phyloP scores from a whole-genome alignment of 2,329 filamentous ascomycete species.

The Arthrinium phaeospermum region DNA sequence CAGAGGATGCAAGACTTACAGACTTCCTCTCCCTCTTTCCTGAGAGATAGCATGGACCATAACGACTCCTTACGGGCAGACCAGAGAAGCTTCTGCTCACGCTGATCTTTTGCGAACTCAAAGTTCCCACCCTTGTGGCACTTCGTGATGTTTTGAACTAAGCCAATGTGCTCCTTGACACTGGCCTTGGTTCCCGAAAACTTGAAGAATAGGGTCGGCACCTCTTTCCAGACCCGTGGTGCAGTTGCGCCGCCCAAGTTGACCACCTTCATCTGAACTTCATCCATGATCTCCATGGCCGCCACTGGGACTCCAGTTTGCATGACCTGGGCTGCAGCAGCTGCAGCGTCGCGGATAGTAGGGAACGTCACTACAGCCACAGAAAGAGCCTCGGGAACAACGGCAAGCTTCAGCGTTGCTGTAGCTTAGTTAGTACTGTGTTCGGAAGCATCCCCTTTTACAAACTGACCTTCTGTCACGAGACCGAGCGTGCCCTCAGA shows the following conservation, averaged over 20 bases:
- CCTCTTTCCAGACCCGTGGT: conserved; percentile 73
- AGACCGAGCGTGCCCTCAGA: conserved; percentile 83
- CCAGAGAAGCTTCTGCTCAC: conserved; percentile 79
- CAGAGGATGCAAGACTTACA: conserved; percentile 56
- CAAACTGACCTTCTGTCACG: conserved; percentile 68
- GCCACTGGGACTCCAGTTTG: conserved; percentile 75
- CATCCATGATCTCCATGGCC: conserved; percentile 87
- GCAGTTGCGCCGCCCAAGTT: conserved; percentile 75
- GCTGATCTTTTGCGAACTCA: conserved; percentile 75
- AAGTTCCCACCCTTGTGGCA: conserved; percentile 69
- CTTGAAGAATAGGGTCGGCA: conserved; percentile 83
- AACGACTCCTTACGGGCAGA: conserved; percentile 80
- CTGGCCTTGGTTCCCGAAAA: conserved; percentile 79
- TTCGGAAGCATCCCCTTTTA: background rate
- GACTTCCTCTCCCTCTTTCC: conserved; percentile 70
- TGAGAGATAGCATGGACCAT: conserved; percentile 81
- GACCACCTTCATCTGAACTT: conserved; percentile 84
- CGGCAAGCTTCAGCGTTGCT: conserved; percentile 79
- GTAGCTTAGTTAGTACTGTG: background rate
- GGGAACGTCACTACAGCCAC: conserved; percentile 84
- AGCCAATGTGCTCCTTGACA: conserved; percentile 77
- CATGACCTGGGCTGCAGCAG: conserved; percentile 77
- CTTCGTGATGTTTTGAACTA: conserved; percentile 72
- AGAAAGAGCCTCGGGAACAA: conserved; percentile 76
- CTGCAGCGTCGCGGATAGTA: conserved; percentile 75